Evolutionary conservation across 202 grass and related monocot genomes (phyloP).

Genomic region (Carex sylvatica): DNA sequence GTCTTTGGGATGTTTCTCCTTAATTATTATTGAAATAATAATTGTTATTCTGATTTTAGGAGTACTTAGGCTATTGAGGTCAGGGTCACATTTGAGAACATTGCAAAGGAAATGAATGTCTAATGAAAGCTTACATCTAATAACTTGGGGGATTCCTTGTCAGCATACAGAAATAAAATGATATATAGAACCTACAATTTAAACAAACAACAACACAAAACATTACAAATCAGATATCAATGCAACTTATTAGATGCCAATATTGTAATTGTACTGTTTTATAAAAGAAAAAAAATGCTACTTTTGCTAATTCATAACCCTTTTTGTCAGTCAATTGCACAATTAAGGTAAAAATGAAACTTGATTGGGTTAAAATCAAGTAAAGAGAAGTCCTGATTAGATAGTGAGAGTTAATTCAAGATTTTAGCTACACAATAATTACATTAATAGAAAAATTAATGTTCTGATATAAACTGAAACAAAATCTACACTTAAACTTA

Average conservation of each 20-base stretch:
- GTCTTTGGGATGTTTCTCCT: background rate
- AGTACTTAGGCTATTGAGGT: background rate
- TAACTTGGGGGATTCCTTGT: conserved; percentile 53
- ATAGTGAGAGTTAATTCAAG: background rate
- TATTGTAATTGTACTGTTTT: background rate
- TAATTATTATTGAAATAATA: background rate
- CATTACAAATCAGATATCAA: background rate
- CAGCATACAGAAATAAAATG: conserved; percentile 66
- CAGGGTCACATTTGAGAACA: background rate
- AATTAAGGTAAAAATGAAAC: background rate
- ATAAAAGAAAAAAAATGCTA: background rate
- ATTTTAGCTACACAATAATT: background rate
- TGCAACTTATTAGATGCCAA: background rate
- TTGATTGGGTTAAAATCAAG: background rate
- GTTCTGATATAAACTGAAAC: background rate
- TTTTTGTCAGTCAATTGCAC: background rate
- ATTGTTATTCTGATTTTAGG: background rate
- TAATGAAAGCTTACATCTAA: conserved; percentile 49
- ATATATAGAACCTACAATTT: conserved; percentile 85
- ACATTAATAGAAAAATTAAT: background rate
- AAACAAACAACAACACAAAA: conserved; percentile 17
- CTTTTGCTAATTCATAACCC: background rate
- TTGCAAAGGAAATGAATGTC: background rate
- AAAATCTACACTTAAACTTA: background rate
- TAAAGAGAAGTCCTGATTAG: background rate